Evolutionary conservation across 768 basidiomycete genomes (phyloP).

Genomic region (Tricholoma flavovirens): DNA sequence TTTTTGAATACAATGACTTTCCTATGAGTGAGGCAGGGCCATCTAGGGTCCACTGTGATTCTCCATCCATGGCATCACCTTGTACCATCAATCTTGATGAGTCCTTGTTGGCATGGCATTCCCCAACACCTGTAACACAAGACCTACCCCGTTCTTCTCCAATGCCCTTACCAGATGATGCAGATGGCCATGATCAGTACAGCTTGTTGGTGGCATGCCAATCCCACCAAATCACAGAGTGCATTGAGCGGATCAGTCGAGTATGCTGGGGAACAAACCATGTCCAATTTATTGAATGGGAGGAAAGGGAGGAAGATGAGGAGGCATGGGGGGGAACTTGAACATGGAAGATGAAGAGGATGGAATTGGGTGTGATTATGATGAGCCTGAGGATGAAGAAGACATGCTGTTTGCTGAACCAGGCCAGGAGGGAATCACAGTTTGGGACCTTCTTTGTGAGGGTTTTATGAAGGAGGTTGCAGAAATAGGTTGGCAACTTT

Average conservation of each 20-base stretch:
- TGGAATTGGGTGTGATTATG: no score
- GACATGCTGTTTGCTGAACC: no score
- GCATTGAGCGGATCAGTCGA: neutral
- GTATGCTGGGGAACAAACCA: neutral
- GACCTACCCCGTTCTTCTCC: neutral
- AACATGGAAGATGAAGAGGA: no score
- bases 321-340: no score
- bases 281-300: neutral
- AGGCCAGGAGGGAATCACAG: no score
- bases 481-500: neutral
- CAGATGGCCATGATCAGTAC: neutral
- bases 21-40: neutral
- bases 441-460: no score
- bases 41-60: neutral
- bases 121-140: neutral
- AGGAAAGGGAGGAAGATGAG: neutral
- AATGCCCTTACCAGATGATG: neutral
- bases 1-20: neutral
- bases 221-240: neutral
- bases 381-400: no score
- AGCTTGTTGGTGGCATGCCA: neutral
- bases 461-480: neutral
- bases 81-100: neutral
- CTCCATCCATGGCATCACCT: neutral
- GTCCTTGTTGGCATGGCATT: neutral